Percentiles rank a stretch among this genome's conserved stretches.
Evolutionary conservation across 106 monocot species (phyloP).

Genomic region (Acanthochlamys bracteata): DNA sequence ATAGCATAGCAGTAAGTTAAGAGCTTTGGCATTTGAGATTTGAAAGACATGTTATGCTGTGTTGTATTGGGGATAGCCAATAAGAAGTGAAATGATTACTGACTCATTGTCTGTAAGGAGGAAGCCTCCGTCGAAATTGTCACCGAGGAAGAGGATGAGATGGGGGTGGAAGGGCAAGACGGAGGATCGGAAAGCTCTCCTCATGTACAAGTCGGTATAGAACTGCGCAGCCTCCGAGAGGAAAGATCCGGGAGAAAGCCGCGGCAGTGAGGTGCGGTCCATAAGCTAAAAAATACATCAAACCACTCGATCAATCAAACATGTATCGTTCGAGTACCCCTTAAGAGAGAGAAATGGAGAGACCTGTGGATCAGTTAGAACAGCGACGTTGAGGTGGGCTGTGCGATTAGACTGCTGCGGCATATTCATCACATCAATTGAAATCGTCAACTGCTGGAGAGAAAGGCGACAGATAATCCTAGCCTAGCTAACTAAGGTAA

Average conservation of each 20-base stretch:
- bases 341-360: neutral
- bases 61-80: too few species aligned
- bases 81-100: conserved; percentile 7
- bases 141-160: conserved; percentile 75
- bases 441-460: neutral
- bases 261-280: conserved; percentile 69
- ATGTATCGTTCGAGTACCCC: neutral
- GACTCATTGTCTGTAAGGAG: conserved; percentile 85
- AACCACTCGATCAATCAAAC: conserved; percentile 1
- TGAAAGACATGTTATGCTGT: too few species aligned
- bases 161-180: conserved; percentile 77
- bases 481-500: neutral
- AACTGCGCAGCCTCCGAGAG: conserved; percentile 59
- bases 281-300: conserved; percentile 50
- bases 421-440: neutral
- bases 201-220: conserved; percentile 90
- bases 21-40: too few species aligned
- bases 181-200: conserved; percentile 63
- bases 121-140: conserved; percentile 89
- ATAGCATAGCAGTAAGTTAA: neutral
- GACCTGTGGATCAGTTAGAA: conserved; percentile 86
- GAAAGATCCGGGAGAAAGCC: conserved; percentile 60
- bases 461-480: neutral
- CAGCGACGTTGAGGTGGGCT: conserved; percentile 50
- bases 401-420: neutral